phyloP scores from a whole-genome alignment of 306 rosid species.

The Castanospermum australe region DNA sequence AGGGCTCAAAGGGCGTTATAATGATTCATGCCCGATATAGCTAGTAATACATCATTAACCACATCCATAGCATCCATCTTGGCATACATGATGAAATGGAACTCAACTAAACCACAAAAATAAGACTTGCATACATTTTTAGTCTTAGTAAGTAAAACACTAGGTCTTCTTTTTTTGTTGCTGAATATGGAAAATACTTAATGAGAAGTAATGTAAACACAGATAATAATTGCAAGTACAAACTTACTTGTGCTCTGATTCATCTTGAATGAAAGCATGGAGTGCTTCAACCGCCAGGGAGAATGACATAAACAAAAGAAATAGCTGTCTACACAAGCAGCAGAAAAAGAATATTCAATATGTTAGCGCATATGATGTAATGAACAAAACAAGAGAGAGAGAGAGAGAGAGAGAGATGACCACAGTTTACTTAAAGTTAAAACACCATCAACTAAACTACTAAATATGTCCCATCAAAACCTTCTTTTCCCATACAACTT shows the following conservation, averaged over 20 bases:
- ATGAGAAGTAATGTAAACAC: background rate
- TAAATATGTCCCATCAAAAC: background rate
- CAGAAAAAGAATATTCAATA: conserved; percentile 51
- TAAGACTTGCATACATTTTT: background rate
- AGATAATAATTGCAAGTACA: background rate
- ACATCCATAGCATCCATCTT: background rate
- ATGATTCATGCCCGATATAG: background rate
- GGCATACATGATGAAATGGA: background rate
- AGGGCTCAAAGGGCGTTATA: background rate
- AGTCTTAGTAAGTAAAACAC: background rate
- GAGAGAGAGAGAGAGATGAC: background rate
- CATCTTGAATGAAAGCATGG: conserved; percentile 96
- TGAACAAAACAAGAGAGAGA: background rate
- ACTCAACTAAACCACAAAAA: background rate
- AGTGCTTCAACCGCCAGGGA: conserved; percentile 98
- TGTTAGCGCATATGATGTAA: conserved; percentile 47
- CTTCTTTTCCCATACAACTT: background rate
- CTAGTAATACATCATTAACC: background rate
- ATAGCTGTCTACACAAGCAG: conserved; percentile 95
- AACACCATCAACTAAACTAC: background rate
- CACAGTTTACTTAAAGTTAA: conserved; percentile 5
- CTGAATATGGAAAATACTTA: conserved; percentile 7
- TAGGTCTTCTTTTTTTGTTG: background rate
- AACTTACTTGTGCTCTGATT: conserved; percentile 99
- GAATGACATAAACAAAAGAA: conserved; percentile 95